phyloP scores from a whole-genome alignment of 257 asterid genomes.

The Nicotiana tabacum region DNA sequence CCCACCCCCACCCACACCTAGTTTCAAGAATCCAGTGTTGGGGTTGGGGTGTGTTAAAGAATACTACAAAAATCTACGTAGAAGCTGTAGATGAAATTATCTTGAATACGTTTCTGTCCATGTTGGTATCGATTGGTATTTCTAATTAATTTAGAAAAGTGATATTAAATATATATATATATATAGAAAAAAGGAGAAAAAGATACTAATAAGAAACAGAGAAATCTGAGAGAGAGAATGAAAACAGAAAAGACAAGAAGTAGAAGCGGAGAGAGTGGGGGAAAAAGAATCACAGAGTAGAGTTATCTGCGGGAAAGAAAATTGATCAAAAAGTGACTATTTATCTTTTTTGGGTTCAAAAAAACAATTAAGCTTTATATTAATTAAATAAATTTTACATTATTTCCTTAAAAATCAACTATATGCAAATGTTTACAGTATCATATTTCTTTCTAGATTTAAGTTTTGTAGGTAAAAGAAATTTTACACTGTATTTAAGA shows the following conservation, averaged over 20 bases:
- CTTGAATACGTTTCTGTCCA: conserved; percentile 16
- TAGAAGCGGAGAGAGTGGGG: conserved; percentile 71
- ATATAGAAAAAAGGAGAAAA: not conserved
- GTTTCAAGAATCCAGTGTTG: not conserved
- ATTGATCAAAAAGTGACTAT: conserved; percentile 45
- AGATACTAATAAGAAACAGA: not conserved
- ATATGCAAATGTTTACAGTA: not conserved
- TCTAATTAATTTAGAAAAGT: conserved; percentile 6
- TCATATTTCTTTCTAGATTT: not conserved
- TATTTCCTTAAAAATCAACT: not conserved
- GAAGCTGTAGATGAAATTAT: not conserved
- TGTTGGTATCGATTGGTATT: conserved; percentile 18
- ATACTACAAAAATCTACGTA: not conserved
- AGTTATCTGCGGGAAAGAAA: conserved; percentile 77
- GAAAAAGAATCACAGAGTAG: conserved; percentile 54
- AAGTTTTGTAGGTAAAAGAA: not conserved
- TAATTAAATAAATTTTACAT: not conserved
- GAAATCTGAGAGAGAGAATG: conserved; percentile 1
- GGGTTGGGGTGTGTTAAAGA: not conserved
- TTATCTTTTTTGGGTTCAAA: conserved; percentile 18
- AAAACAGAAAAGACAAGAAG: conserved; percentile 6
- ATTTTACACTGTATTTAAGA: too few species aligned
- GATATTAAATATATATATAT: too few species aligned
- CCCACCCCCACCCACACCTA: too few species aligned
- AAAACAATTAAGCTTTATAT: not conserved